phyloP scores from a whole-genome alignment of 176 grass and related monocot species.

The Zizania latifolia region DNA sequence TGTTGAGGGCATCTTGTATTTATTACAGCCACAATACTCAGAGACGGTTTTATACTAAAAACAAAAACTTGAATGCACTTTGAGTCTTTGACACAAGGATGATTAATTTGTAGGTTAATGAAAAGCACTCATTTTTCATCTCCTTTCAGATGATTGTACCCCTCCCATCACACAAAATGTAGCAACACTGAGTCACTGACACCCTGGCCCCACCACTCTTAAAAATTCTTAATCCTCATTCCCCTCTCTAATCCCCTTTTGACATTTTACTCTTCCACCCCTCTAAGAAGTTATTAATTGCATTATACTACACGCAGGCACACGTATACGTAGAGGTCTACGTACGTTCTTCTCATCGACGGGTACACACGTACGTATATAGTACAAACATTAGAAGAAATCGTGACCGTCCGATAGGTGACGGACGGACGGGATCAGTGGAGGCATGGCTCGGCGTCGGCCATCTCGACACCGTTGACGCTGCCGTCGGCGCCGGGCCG shows the following conservation, averaged over 20 bases:
- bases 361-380: background rate
- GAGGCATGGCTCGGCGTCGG: constrained; percentile 42
- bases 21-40: too few species aligned
- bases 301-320: constrained; percentile 27
- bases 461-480: constrained; percentile 37
- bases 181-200: constrained; percentile 21
- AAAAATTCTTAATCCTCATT: background rate
- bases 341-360: background rate
- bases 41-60: too few species aligned
- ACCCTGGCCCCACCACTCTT: background rate
- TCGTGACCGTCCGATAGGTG: background rate
- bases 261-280: background rate
- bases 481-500: constrained; percentile 25
- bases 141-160: background rate
- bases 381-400: constrained; percentile 11
- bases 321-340: background rate
- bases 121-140: background rate
- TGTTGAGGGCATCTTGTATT: too few species aligned
- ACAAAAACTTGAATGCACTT: too few species aligned
- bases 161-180: constrained; percentile 16
- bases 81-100: background rate
- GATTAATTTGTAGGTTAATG: background rate
- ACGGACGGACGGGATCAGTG: constrained; percentile 29
- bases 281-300: constrained; percentile 45
- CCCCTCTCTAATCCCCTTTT: background rate